Evolutionary conservation across 192 early-diverging fungal genomes (phyloP), one percentile per base, ranked within the genome.

Genomic region (Coemansia sp.): DNA sequence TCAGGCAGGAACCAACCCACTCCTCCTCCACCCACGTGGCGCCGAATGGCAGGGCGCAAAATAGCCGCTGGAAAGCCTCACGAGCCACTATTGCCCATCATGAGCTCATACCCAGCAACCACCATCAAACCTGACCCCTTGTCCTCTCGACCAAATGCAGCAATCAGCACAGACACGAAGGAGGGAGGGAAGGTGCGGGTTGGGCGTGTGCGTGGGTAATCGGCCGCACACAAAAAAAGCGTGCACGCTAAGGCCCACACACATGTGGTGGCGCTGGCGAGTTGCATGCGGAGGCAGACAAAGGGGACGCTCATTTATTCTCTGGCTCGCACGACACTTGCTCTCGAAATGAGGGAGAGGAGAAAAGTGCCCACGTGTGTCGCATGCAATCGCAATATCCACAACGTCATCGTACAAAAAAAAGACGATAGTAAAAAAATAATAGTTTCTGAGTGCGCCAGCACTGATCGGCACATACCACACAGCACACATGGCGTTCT

Each of bases 161-260:
- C 49, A 24, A 24, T 24, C 24, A 24, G 49, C 20, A 24, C 49
- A 24, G 53, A 24, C 24, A 24, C 24, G 24, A 24, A 24, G 24
- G 24, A 24, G n/a, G n/a, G n/a, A n/a, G n/a, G n/a, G n/a, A n/a
- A n/a, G n/a, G n/a, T n/a, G n/a, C n/a, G n/a, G n/a, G 58, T 61
- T 61, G 58, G 58, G 58, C 33, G 58, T 61, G 58, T 61, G 58
- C 58, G 58, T 61, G 58, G 58, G 58, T 61, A 61, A 61, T 61
- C n/a, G 58, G 8, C 22, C n/a, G 47, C 53, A 31, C 53, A 57
- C 24, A 24, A 24, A 24, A 24, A 24, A 24, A 29, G 53, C 7
- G 50, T 27, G 50, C 18, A 27, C 18, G 24, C 18, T 9, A 57
- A 24, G 53, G 53, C 11, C 6, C 24, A 16, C 55, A 7, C 27